These are phyloP conservation scores for Tylopilus sp. DNA, from an alignment of 1,284 basidiomycete species.

Conservation along the genomic window DNA sequence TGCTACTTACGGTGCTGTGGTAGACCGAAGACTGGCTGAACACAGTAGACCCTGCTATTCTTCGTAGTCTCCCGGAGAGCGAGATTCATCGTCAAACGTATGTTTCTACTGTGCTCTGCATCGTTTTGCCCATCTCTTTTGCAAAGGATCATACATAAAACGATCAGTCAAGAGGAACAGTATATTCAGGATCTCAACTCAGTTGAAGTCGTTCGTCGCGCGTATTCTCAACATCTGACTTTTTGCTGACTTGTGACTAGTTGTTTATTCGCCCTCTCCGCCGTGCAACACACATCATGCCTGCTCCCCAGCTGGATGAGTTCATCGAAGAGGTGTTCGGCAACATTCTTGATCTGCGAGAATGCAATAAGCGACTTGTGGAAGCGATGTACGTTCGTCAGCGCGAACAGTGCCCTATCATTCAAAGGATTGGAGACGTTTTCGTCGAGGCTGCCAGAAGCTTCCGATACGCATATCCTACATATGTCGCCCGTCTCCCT, in stretches of 20 bases:
- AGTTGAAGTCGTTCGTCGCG: conserved; percentile 61
- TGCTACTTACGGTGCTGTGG: conserved; percentile 18
- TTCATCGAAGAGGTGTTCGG: conserved; percentile 88
- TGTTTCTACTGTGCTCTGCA: conserved; percentile 17
- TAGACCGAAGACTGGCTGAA: conserved; percentile 69
- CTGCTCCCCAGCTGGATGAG: conserved; percentile 59
- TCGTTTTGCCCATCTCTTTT: conserved; percentile 2
- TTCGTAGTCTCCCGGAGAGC: conserved; percentile 65
- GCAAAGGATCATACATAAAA: conserved; percentile 82
- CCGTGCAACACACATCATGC: conserved; percentile 69
- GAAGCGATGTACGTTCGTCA: conserved; percentile 87
- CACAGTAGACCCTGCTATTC: conserved; percentile 64
- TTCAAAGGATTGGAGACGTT: conserved; percentile 86
- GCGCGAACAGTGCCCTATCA: conserved; percentile 81
- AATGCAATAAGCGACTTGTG: conserved; percentile 77
- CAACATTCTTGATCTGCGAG: conserved; percentile 80
- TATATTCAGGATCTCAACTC: conserved; percentile 88
- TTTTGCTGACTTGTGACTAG: conserved; percentile 31
- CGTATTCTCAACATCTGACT: background rate
- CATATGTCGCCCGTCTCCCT: conserved; percentile 83
- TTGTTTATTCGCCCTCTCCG: conserved; percentile 79
- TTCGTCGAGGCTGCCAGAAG: conserved; percentile 86
- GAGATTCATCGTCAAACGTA: conserved; percentile 85
- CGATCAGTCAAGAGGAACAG: conserved; percentile 87
- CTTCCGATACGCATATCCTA: conserved; percentile 83